These are phyloP conservation scores for Colletotrichum noveboracense DNA, from an alignment of 2,329 filamentous ascomycete genomes.

Conservation along the genomic window DNA sequence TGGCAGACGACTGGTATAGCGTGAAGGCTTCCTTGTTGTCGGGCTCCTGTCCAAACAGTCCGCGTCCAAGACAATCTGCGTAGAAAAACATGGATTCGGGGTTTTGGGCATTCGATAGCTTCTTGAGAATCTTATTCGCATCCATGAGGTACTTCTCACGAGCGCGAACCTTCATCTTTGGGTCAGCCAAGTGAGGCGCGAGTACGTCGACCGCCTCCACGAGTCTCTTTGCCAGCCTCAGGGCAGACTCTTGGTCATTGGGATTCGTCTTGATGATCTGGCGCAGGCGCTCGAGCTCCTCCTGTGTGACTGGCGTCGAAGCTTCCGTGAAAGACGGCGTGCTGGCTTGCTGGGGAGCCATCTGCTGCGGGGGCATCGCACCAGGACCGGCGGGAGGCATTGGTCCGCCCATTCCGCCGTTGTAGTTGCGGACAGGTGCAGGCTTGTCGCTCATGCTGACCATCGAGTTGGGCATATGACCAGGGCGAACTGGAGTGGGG, in stretches of 20 bases:
- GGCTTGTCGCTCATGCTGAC: constrained; percentile 63
- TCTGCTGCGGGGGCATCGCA: constrained; percentile 40
- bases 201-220: constrained; percentile 85
- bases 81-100: constrained; percentile 91
- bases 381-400: constrained; percentile 27
- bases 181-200: constrained; percentile 67
- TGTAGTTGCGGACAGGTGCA: constrained; percentile 63
- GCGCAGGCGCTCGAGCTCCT: constrained; percentile 79
- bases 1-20: constrained; percentile 92
- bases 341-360: constrained; percentile 27
- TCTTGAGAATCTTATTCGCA: constrained; percentile 90
- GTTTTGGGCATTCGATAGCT: constrained; percentile 75
- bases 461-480: constrained; percentile 64
- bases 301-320: constrained; percentile 69
- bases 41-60: constrained; percentile 76
- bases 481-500: constrained; percentile 67
- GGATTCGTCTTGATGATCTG: constrained; percentile 73
- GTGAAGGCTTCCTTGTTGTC: constrained; percentile 94
- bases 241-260: constrained; percentile 71
- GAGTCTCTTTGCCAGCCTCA: constrained; percentile 81
- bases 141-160: constrained; percentile 86
- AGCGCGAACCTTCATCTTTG: constrained; percentile 74
- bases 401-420: constrained; percentile 52
- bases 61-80: constrained; percentile 87
- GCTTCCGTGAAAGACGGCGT: constrained; percentile 7